phyloP scores from a whole-genome alignment of 1,284 basidiomycete species.

The Moniliophthora roreri region DNA sequence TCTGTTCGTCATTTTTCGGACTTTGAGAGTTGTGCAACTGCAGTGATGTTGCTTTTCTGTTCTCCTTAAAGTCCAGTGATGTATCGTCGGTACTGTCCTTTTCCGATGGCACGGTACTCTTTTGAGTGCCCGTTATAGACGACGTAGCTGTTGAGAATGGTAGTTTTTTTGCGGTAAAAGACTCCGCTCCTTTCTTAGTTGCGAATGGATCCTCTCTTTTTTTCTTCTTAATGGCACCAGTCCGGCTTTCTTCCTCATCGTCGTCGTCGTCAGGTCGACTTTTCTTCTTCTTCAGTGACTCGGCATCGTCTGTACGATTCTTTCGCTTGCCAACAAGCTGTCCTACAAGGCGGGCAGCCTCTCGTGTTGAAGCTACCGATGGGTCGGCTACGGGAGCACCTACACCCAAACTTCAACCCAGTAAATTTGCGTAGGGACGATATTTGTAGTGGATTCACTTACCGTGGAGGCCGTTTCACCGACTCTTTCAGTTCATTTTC shows the following conservation, averaged over 20 bases:
- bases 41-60: too few relatives aligned
- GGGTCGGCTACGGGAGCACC: slow-evolving; percentile 58
- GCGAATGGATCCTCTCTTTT: slow-evolving; percentile 56
- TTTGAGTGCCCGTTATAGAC: too few relatives aligned
- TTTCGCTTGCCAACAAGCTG: slow-evolving; percentile 55
- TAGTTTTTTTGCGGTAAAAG: neutral
- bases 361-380: slow-evolving; percentile 37
- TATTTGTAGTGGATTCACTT: slow-evolving; percentile 14
- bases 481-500: slow-evolving; percentile 64
- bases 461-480: slow-evolving; percentile 70
- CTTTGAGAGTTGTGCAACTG: too few relatives aligned
- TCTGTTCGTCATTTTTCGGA: too few relatives aligned
- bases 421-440: neutral
- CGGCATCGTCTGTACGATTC: slow-evolving; percentile 39
- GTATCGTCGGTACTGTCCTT: too few relatives aligned
- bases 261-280: slow-evolving; percentile 27
- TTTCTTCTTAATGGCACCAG: slow-evolving; percentile 57
- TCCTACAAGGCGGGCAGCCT: slow-evolving; percentile 53
- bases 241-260: slow-evolving; percentile 57
- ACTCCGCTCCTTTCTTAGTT: slow-evolving; percentile 15
- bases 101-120: too few relatives aligned
- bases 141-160: too few relatives aligned
- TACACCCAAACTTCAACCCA: slow-evolving; percentile 58
- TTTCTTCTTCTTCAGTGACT: slow-evolving; percentile 25
- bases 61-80: too few relatives aligned